Evolutionary conservation across 352 stramenopile genomes (phyloP).

Genomic region (Pythium brassicae): DNA sequence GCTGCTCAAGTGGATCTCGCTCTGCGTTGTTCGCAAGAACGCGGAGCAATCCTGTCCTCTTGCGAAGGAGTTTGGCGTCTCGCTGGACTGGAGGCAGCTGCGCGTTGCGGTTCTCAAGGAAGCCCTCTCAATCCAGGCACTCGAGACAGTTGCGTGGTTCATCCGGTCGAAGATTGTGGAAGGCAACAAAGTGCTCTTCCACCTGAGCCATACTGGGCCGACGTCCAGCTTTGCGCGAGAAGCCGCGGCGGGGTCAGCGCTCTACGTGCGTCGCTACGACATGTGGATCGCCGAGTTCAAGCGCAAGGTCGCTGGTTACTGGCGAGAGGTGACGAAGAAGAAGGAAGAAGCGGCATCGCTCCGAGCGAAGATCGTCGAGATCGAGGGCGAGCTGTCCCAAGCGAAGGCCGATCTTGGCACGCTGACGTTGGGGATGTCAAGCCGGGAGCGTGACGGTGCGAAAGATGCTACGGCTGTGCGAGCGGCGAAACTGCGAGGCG

Average conservation of each 20-base stretch:
- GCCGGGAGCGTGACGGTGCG: too few species aligned
- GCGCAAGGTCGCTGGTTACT: not conserved
- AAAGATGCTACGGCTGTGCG: not conserved
- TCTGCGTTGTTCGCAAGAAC: slow-evolving; percentile 32
- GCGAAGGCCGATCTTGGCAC: not conserved
- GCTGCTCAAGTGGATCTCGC: slow-evolving; percentile 41
- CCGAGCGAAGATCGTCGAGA: not conserved
- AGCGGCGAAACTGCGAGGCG: not conserved
- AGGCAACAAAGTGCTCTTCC: not conserved
- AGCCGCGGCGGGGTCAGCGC: too few species aligned
- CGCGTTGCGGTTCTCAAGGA: not conserved
- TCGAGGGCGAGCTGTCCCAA: not conserved
- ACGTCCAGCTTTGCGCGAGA: not conserved
- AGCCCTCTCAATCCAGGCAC: not conserved
- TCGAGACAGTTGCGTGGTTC: not conserved
- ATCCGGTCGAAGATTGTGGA: not conserved
- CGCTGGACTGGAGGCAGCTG: not conserved
- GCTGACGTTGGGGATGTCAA: not conserved
- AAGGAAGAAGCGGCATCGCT: not conserved
- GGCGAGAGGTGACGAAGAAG: not conserved
- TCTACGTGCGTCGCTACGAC: not conserved
- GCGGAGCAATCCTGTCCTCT: slow-evolving; percentile 10
- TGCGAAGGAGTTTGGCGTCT: slow-evolving; percentile 26
- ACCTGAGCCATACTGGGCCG: not conserved
- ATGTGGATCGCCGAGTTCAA: not conserved